phyloP scores from a whole-genome alignment of 371 early-diverging fungal species.

The Mortierella sp. region DNA sequence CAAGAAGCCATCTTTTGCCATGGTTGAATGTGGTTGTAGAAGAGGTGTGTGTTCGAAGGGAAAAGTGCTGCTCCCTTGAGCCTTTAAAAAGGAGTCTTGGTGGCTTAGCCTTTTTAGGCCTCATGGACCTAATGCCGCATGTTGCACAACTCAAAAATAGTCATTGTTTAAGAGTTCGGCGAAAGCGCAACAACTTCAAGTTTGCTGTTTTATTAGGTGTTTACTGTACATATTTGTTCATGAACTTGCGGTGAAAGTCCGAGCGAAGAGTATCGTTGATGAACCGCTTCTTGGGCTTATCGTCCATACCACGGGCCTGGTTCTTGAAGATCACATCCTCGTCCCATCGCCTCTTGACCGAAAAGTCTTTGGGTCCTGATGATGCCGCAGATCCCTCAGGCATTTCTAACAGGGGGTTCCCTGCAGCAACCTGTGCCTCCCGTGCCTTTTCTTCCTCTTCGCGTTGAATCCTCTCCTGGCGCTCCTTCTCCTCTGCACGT shows the following conservation, averaged over 20 bases:
- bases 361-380: constrained; percentile 77
- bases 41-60: neutral
- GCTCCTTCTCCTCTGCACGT: constrained; percentile 92
- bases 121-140: neutral
- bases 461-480: constrained; percentile 67
- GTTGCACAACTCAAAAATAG: no score
- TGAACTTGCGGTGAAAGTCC: constrained; percentile 96
- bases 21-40: constrained; percentile 38
- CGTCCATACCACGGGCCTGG: constrained; percentile 90
- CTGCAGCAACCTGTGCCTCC: constrained; percentile 73
- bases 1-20: constrained; percentile 84
- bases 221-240: constrained; percentile 89
- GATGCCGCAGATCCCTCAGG: constrained; percentile 2
- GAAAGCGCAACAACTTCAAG: no score
- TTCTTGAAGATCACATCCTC: constrained; percentile 98
- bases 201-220: constrained; percentile 9
- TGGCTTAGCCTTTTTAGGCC: neutral
- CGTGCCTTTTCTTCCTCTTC: constrained; percentile 74
- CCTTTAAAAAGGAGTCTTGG: neutral
- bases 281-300: constrained; percentile 92
- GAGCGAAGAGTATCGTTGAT: constrained; percentile 96
- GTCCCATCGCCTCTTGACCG: constrained; percentile 96
- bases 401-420: constrained; percentile 84
- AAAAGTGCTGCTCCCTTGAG: neutral
- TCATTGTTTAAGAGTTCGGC: no score